A percentile compares a stretch with the other conserved stretches of the same genome.
phyloP scores from a whole-genome alignment of 257 asterid genomes.

The Jacaranda mimosifolia region DNA sequence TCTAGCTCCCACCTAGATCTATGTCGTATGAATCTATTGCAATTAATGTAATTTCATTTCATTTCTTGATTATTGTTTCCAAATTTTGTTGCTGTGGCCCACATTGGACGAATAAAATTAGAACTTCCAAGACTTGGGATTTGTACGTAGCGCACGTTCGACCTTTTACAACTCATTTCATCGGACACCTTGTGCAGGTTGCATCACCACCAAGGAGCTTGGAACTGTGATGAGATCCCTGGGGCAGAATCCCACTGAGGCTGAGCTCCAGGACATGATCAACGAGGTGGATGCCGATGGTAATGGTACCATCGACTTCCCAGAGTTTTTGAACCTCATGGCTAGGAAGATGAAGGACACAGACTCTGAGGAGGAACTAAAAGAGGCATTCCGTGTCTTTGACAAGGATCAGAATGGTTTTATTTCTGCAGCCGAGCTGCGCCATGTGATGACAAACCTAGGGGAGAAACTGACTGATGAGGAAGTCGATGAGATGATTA shows the following conservation, averaged over 20 bases:
- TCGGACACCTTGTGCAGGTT: conserved; percentile 44
- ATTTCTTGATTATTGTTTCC: conserved; percentile 6
- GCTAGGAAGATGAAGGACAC: conserved; percentile 80
- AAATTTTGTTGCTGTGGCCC: neutral
- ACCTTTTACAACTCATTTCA: neutral
- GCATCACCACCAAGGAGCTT: conserved; percentile 80
- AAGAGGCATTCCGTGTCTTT: conserved; percentile 76
- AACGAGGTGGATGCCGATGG: conserved; percentile 85
- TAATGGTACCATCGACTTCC: conserved; percentile 77
- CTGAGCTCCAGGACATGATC: conserved; percentile 80
- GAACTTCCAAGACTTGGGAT: neutral
- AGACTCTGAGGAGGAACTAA: conserved; percentile 80
- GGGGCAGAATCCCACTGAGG: conserved; percentile 81
- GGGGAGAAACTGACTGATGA: conserved; percentile 82
- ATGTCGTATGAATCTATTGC: neutral
- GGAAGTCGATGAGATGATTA: conserved; percentile 81
- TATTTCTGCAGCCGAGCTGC: conserved; percentile 78
- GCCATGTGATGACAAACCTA: conserved; percentile 78
- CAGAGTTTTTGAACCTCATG: conserved; percentile 79
- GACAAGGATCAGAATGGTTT: conserved; percentile 83
- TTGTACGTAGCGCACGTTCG: too few relatives aligned
- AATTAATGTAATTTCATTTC: neutral
- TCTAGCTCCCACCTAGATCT: conserved; percentile 16
- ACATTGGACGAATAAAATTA: neutral
- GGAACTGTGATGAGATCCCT: conserved; percentile 80